These are phyloP conservation scores for Yamadazyma oceani DNA, from an alignment of 1,139 yeast species.

Conservation along the genomic window DNA sequence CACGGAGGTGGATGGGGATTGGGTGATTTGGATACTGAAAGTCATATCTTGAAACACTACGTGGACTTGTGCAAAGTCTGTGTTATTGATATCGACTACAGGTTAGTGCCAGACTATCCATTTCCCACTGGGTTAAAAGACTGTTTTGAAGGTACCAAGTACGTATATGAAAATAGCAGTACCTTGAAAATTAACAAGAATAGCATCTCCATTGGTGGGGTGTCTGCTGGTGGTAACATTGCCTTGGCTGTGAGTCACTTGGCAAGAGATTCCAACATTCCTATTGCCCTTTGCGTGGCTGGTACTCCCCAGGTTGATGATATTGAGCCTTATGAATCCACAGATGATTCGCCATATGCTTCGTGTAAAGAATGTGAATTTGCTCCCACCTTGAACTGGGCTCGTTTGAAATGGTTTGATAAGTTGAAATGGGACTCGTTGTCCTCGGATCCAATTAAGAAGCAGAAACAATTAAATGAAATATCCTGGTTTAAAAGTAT, in stretches of 20 bases:
- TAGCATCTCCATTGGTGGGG: conserved; percentile 45
- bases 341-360: conserved; percentile 24
- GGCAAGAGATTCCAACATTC: conserved; percentile 17
- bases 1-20: conserved; percentile 55
- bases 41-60: conserved; percentile 43
- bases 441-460: conserved; percentile 39
- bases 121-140: conserved; percentile 50
- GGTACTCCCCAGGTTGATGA: conserved; percentile 34
- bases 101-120: conserved; percentile 50
- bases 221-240: conserved; percentile 50
- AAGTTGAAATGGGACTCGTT: conserved; percentile 22
- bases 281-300: conserved; percentile 25
- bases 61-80: conserved; percentile 35
- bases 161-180: conserved; percentile 19
- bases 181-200: conserved; percentile 28
- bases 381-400: conserved; percentile 35
- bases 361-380: conserved; percentile 43
- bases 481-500: conserved; percentile 35
- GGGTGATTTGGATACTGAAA: conserved; percentile 46
- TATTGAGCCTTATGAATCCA: conserved; percentile 35
- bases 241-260: conserved; percentile 43
- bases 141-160: conserved; percentile 32
- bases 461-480: conserved; percentile 39
- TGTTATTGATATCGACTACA: conserved; percentile 42
- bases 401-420: conserved; percentile 27